Evolutionary conservation across 176 grass and related monocot species (phyloP).

Genomic region (Oryza officinalis): DNA sequence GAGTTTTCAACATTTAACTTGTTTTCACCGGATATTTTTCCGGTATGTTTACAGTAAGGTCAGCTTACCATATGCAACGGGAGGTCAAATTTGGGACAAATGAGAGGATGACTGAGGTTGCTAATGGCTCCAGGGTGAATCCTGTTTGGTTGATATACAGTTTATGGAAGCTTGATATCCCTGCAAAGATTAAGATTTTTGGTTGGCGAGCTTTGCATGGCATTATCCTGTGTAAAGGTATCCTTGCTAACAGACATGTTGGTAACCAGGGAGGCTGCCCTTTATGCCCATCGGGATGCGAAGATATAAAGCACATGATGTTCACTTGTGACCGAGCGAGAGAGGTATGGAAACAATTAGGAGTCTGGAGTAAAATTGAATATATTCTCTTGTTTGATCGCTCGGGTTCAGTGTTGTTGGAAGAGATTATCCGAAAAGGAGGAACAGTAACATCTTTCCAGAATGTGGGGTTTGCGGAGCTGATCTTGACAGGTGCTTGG

Average conservation of each 20-base stretch:
- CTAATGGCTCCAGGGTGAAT: neutral
- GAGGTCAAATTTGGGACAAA: neutral
- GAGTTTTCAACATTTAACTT: too few species aligned
- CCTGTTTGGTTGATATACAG: neutral
- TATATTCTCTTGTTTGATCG: neutral
- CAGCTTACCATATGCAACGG: neutral
- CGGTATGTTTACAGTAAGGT: too few species aligned
- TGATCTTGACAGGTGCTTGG: neutral
- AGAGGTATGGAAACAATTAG: neutral
- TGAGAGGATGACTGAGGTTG: neutral
- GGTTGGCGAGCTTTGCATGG: neutral
- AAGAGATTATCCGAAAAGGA: neutral
- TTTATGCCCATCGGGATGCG: neutral
- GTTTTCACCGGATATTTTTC: too few species aligned
- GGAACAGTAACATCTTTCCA: neutral
- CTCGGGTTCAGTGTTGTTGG: neutral
- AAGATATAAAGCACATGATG: neutral
- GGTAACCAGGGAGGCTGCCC: neutral
- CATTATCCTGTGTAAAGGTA: neutral
- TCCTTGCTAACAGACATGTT: neutral
- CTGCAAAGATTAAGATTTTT: neutral
- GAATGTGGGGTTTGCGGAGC: neutral
- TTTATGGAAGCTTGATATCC: neutral
- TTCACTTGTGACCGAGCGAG: neutral
- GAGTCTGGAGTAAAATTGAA: neutral